Conservation (phyloP, 495 filamentous ascomycete genomes). For the Penicillium tannophilum region DNA sequence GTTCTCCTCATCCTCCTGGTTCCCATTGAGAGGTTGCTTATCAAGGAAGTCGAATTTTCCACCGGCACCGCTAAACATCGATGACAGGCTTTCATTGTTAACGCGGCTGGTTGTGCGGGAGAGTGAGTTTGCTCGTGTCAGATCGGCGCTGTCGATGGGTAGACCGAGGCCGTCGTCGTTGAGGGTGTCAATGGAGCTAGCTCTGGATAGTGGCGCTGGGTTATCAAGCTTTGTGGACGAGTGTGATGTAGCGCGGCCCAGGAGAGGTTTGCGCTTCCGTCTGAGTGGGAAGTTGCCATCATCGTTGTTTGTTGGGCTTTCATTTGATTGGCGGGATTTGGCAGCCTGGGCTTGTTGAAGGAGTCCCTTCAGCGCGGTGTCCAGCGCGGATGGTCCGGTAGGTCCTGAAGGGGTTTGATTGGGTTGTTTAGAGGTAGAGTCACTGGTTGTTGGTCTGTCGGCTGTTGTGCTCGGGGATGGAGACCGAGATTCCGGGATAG, state of each 20-base stretch:
- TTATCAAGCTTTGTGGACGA: slow-evolving; percentile 29
- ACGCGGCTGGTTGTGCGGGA: slow-evolving; percentile 26
- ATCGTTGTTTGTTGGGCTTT: slow-evolving; percentile 19
- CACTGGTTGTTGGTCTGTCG: slow-evolving; percentile 11
- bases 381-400: slow-evolving; percentile 33
- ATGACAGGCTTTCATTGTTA: slow-evolving; percentile 33
- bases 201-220: slow-evolving; percentile 38
- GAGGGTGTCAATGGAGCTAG: slow-evolving; percentile 57
- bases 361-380: slow-evolving; percentile 41
- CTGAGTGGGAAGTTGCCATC: slow-evolving; percentile 19
- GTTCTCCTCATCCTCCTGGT: slow-evolving; percentile 39
- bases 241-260: slow-evolving; percentile 53
- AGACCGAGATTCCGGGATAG: slow-evolving; percentile 34
- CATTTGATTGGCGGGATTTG: slow-evolving; percentile 31
- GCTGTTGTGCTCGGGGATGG: slow-evolving; percentile 20
- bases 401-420: slow-evolving; percentile 17
- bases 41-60: slow-evolving; percentile 35
- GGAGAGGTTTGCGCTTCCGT: slow-evolving; percentile 43
- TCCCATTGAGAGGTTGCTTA: slow-evolving; percentile 24
- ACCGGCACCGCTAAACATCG: slow-evolving; percentile 32
- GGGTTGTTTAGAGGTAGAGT: slow-evolving; percentile 19
- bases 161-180: slow-evolving; percentile 56
- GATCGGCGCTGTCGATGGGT: slow-evolving; percentile 40
- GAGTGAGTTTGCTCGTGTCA: slow-evolving; percentile 32
- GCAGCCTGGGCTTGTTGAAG: slow-evolving; percentile 46